Base-by-base conservation (phyloP, 2,329 filamentous ascomycete species). In the Botrytis hyacinthi region DNA sequence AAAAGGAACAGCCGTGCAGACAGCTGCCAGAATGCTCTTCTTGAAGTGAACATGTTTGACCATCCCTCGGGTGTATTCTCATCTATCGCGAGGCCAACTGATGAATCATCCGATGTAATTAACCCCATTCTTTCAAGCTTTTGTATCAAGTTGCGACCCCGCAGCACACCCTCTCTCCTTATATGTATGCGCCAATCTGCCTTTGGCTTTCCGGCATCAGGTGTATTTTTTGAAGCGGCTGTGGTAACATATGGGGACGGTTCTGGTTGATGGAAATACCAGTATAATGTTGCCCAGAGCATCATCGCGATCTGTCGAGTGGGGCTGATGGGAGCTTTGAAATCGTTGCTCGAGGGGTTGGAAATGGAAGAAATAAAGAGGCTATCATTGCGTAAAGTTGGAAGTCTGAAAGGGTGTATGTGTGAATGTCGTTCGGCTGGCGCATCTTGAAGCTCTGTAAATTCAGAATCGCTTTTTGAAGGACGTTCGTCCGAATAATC, bases 111-210 rank as follows among this genome's bases (percentile, higher is more conserved):
- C 37, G 88, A 92, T 0, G 91, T 86, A 69, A 98, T 90, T 70
- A 98, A 83, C 0, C 95, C 94, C 94, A 98, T 98, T 72, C 94
- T 89, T 84, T 98, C 95, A 62, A 98, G 88, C 85, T 98, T 97
- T 37, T 93, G 93, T 61, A 98, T 88, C 76, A 97, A 84, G 76
- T 96, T 94, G 74, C 80, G 90, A 57, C 93, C 92, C 77, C 94
- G 91, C 81, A 98, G 89, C 57, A 97, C 92, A n/a, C 95, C 95
- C 78, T 97, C 94, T 16, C 92, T 86, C 82, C 91, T 93, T 81
- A 98, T 91, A 78, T 91, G 90, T 78, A 98, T 91, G 73, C 89
- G 87, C 95, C 95, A 98, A 74, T 97, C 93, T 46, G 92, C 94
- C 76, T 89, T 90, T 2, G 95, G 95, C 76, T 89, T 91, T 8